phyloP scores from a whole-genome alignment of 768 basidiomycete species.

The Collybia sp. region DNA sequence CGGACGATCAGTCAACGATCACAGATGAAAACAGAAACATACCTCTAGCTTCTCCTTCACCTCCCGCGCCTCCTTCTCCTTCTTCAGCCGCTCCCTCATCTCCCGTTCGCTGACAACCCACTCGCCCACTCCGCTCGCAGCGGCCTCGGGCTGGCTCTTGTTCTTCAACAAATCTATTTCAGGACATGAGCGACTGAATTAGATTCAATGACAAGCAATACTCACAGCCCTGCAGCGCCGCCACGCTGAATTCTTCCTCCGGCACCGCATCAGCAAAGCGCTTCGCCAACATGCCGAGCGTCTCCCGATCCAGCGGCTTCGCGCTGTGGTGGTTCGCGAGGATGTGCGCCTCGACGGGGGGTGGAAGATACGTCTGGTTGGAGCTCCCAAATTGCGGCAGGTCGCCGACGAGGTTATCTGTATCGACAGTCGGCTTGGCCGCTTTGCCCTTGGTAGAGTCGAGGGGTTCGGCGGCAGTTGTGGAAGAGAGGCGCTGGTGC shows the following conservation, averaged over 20 bases:
- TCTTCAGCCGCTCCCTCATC: conserved; percentile 67
- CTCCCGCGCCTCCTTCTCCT: conserved; percentile 71
- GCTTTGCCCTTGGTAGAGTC: conserved; percentile 14
- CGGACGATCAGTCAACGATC: neutral
- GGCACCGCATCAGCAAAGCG: conserved; percentile 79
- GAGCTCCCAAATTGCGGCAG: conserved; percentile 46
- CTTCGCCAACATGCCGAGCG: conserved; percentile 67
- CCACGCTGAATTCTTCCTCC: conserved; percentile 84
- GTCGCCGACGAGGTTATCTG: conserved; percentile 15
- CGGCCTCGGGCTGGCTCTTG: conserved; percentile 77
- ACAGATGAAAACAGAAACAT: conserved; percentile 20
- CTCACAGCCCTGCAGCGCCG: conserved; percentile 88
- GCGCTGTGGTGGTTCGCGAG: conserved; percentile 55
- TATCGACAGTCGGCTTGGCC: conserved; percentile 9
- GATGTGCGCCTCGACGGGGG: conserved; percentile 58
- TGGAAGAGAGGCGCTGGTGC: conserved; percentile 40
- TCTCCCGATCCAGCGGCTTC: conserved; percentile 59
- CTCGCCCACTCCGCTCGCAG: conserved; percentile 56
- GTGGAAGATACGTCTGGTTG: conserved; percentile 60
- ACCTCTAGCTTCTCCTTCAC: conserved; percentile 64
- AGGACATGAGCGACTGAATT: conserved; percentile 7
- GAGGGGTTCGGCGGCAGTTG: conserved; percentile 25
- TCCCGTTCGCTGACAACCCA: conserved; percentile 79
- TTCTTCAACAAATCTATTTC: conserved; percentile 70
- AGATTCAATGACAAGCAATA: conserved; percentile 19